phyloP scores from a whole-genome alignment of 2,329 filamentous ascomycete genomes.

The Pseudodiploospora longispora region DNA sequence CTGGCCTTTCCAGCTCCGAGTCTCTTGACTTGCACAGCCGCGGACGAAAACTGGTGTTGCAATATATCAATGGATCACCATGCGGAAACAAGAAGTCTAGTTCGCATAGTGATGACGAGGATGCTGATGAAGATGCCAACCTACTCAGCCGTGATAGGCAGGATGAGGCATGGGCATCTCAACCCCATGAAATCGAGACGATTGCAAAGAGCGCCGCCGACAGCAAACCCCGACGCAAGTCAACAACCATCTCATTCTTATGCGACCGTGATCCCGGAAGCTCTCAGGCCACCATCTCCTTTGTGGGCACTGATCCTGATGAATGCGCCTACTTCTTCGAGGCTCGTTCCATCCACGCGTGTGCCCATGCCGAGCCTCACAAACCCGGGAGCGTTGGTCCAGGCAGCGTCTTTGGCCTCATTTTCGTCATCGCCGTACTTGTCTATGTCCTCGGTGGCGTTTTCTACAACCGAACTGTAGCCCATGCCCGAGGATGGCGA shows the following conservation, averaged over 20 bases:
- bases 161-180: not conserved
- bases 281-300: slow-evolving; percentile 64
- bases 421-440: slow-evolving; percentile 65
- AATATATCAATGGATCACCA: slow-evolving; percentile 70
- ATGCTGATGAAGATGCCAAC: not conserved
- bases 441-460: slow-evolving; percentile 90
- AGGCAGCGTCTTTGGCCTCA: slow-evolving; percentile 78
- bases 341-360: slow-evolving; percentile 76
- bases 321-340: slow-evolving; percentile 96
- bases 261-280: slow-evolving; percentile 76
- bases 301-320: slow-evolving; percentile 75
- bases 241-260: slow-evolving; percentile 83
- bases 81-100: slow-evolving; percentile 45
- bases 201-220: slow-evolving; percentile 23
- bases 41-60: slow-evolving; percentile 67
- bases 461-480: slow-evolving; percentile 90
- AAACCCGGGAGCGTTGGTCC: slow-evolving; percentile 65
- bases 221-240: slow-evolving; percentile 49
- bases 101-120: slow-evolving; percentile 21
- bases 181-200: slow-evolving; percentile 12
- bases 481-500: slow-evolving; percentile 89
- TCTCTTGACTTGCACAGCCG: slow-evolving; percentile 47
- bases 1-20: slow-evolving; percentile 28
- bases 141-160: not conserved
- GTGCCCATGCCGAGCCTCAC: slow-evolving; percentile 57